Percentiles rank a stretch among this genome's conserved stretches.
Evolutionary conservation across 257 asterid species (phyloP).

Genomic region (Rhazya stricta): DNA sequence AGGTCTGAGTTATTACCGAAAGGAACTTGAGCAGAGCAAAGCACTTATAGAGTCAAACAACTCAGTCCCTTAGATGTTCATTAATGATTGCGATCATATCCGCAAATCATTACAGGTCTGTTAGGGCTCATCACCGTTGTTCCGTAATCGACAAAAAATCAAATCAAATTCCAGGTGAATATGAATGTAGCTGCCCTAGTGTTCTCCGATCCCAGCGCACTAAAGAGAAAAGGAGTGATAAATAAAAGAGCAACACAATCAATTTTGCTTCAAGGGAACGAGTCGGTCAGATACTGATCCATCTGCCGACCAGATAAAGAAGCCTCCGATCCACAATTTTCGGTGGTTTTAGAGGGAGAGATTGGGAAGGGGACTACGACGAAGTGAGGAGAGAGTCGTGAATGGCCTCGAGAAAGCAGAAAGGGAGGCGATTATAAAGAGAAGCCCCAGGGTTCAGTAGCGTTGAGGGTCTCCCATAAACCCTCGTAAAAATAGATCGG

Average conservation of each 20-base stretch:
- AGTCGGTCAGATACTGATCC: conserved; percentile 37
- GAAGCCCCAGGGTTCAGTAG: neutral
- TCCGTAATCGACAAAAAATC: neutral
- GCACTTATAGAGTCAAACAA: conserved; percentile 10
- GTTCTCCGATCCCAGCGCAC: conserved; percentile 23
- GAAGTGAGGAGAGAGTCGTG: neutral
- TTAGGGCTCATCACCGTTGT: conserved; percentile 42
- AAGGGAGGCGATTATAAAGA: neutral
- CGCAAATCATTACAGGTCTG: conserved; percentile 78
- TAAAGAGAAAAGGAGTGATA: neutral
- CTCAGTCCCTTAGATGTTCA: conserved; percentile 89
- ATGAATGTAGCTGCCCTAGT: conserved; percentile 36
- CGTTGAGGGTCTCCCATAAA: neutral
- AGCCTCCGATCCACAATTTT: conserved; percentile 25
- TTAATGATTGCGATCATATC: conserved; percentile 48
- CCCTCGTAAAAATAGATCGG: neutral
- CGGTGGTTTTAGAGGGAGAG: neutral
- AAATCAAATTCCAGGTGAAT: neutral
- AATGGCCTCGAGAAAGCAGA: no score
- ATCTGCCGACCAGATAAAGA: conserved; percentile 65
- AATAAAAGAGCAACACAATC: conserved; percentile 33
- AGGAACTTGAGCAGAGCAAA: neutral
- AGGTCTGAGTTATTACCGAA: neutral
- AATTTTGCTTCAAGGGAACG: conserved; percentile 80
- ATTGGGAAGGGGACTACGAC: neutral